Conservation (phyloP, 139 green algal species). For the Chlorella sorokiniana region DNA sequence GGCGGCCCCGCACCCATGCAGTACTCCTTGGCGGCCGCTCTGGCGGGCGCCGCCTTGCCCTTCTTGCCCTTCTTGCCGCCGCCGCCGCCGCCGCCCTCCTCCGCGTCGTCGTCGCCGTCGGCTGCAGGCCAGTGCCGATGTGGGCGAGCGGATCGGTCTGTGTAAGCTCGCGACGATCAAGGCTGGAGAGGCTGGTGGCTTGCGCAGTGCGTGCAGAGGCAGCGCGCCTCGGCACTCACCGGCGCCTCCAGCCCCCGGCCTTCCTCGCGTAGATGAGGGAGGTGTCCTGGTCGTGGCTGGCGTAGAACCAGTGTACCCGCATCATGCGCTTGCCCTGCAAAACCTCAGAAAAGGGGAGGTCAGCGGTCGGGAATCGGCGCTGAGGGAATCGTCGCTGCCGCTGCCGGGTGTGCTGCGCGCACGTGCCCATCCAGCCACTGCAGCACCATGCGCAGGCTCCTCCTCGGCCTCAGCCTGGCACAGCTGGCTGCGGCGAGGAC, state of each 20-base stretch:
- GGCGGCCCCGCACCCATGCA: not conserved
- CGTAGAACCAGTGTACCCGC: slow-evolving; percentile 36
- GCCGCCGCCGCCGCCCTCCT: not conserved
- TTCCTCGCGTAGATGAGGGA: not conserved
- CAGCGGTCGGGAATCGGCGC: not conserved
- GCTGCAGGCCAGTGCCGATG: no score
- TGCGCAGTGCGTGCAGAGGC: no score
- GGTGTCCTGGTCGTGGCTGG: slow-evolving; percentile 9
- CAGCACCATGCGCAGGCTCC: no score
- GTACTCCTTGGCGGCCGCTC: not conserved
- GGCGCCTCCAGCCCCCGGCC: not conserved
- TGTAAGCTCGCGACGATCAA: no score
- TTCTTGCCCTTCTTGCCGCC: not conserved
- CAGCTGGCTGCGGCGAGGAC: no score
- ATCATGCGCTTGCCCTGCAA: slow-evolving; percentile 25
- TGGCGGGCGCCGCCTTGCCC: not conserved
- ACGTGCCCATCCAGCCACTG: not conserved
- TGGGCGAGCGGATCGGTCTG: no score
- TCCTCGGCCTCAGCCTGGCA: no score
- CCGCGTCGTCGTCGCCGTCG: not conserved
- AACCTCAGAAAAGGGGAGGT: not conserved
- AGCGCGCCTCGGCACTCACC: no score
- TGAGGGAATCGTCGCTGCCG: not conserved
- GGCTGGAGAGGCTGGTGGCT: no score
- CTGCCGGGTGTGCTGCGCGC: not conserved